phyloP scores from a whole-genome alignment of 148 eudicot genomes.

The Fagopyrum tataricum region DNA sequence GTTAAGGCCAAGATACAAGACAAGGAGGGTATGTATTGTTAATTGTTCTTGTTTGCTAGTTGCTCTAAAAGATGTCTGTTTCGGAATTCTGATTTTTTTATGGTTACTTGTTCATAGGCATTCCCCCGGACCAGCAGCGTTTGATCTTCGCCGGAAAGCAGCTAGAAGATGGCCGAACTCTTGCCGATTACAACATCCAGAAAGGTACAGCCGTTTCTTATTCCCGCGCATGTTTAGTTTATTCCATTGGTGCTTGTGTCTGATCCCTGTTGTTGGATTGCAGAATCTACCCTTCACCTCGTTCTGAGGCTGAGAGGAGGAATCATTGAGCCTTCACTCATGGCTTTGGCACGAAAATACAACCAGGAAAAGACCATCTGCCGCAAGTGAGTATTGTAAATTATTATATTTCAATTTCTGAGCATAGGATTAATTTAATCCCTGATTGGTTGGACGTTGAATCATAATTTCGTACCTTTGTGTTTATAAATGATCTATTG shows the following conservation, averaged over 20 bases:
- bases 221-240: not conserved
- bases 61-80: too few relatives aligned
- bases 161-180: slow-evolving; percentile 31
- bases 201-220: slow-evolving; percentile 16
- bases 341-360: slow-evolving; percentile 43
- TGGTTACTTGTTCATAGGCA: slow-evolving; percentile 8
- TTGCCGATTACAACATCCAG: slow-evolving; percentile 33
- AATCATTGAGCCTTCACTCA: slow-evolving; percentile 44
- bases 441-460: not conserved
- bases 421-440: not conserved
- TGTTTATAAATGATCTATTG: too few relatives aligned
- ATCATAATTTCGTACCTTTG: too few relatives aligned
- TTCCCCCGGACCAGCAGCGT: slow-evolving; percentile 24
- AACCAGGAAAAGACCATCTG: slow-evolving; percentile 51
- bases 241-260: not conserved
- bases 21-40: too few relatives aligned
- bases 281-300: slow-evolving; percentile 44
- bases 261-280: not conserved
- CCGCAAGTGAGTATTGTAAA: slow-evolving; percentile 30
- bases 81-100: not conserved
- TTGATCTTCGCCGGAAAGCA: slow-evolving; percentile 28
- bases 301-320: slow-evolving; percentile 51
- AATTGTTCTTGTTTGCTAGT: too few relatives aligned
- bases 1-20: too few relatives aligned
- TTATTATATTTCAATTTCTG: too few relatives aligned